Base-by-base conservation (phyloP, 805 yeast species). In the Spathaspora arborariae region DNA sequence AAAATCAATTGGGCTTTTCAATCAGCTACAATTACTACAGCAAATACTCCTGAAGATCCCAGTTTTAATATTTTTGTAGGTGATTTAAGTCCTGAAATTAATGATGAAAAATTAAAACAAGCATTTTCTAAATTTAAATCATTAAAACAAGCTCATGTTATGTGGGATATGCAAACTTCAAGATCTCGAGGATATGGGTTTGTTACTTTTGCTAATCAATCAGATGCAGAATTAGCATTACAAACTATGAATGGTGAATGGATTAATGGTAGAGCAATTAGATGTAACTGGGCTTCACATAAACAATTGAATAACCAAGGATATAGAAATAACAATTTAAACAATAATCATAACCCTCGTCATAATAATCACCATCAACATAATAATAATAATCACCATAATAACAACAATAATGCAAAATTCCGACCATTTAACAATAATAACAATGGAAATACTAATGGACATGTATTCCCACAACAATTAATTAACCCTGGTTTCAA, bases 131-230 rank as follows among this genome's bases (percentile, higher is more conserved):
- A 72, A 46, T 85, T 78, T 62, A 70, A 73, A 15, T 77, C 89
- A 1, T 70, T 86, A 56, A 69, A 80, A 41, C 94, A 87, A 63
- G 96, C 96, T 10, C 90, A 89, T 56, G 96, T 89, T 26, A 90
- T 89, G 96, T 89, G 97, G 96, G 96, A 90, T 63, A 88, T 88
- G 95, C 91, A 87, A 63, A 85, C 94, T 20, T 94, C 95, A 38
- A 76, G 96, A 60, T 88, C 96, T 2, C 76, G 96, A 67, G 96
- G 96, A 33, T 89, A 89, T 60, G 96, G 97, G 2, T 89, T 90
- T 64, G 94, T 88, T 10, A 83, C 92, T 1, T 90, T 90, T 58
- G 64, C 70, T 21, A 78, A 76, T 20, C 79, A 75, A 51, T 65
- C 70, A 16, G 92, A 88, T 53, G 96, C 96, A 2, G 88, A 85